phyloP scores from a whole-genome alignment of 2,329 filamentous ascomycete genomes.

The Claviceps paspali region DNA sequence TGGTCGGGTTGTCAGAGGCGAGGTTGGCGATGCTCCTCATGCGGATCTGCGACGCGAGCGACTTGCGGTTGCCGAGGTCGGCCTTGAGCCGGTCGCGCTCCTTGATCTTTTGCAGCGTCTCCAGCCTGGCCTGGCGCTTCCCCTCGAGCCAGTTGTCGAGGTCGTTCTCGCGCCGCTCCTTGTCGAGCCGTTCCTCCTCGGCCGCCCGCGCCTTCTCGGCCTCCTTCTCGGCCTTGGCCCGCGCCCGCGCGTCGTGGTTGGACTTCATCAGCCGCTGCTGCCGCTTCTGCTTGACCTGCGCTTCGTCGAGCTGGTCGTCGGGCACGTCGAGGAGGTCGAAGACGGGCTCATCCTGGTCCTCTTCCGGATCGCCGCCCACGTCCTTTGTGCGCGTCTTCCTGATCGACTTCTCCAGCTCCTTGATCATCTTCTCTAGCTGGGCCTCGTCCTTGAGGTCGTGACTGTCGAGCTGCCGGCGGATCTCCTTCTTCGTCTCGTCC shows the following conservation, averaged over 20 bases:
- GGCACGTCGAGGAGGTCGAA: slow-evolving; percentile 82
- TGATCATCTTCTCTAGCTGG: slow-evolving; percentile 69
- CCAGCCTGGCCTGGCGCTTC: slow-evolving; percentile 56
- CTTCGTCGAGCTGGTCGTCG: slow-evolving; percentile 87
- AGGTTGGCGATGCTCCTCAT: slow-evolving; percentile 98
- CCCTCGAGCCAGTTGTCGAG: slow-evolving; percentile 79
- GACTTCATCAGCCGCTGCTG: slow-evolving; percentile 88
- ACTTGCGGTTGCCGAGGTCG: slow-evolving; percentile 92
- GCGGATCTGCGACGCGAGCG: slow-evolving; percentile 84
- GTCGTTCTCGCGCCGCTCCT: slow-evolving; percentile 69
- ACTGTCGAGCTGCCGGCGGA: slow-evolving; percentile 67
- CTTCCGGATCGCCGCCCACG: slow-evolving; percentile 65
- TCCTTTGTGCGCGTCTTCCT: slow-evolving; percentile 87
- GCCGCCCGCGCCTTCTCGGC: slow-evolving; percentile 72
- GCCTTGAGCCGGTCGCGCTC: slow-evolving; percentile 86
- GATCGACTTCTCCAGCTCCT: slow-evolving; percentile 81
- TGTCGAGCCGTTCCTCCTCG: slow-evolving; percentile 71
- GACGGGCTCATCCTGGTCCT: slow-evolving; percentile 66
- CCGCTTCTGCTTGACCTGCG: slow-evolving; percentile 77
- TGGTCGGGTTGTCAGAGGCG: slow-evolving; percentile 71
- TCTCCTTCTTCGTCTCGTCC: slow-evolving; percentile 80
- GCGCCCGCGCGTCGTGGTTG: slow-evolving; percentile 79
- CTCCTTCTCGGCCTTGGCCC: slow-evolving; percentile 94
- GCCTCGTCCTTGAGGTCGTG: slow-evolving; percentile 87
- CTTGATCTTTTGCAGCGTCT: slow-evolving; percentile 69